phyloP scores from a whole-genome alignment of 495 filamentous ascomycete species.

The Coniosporium apollinis region DNA sequence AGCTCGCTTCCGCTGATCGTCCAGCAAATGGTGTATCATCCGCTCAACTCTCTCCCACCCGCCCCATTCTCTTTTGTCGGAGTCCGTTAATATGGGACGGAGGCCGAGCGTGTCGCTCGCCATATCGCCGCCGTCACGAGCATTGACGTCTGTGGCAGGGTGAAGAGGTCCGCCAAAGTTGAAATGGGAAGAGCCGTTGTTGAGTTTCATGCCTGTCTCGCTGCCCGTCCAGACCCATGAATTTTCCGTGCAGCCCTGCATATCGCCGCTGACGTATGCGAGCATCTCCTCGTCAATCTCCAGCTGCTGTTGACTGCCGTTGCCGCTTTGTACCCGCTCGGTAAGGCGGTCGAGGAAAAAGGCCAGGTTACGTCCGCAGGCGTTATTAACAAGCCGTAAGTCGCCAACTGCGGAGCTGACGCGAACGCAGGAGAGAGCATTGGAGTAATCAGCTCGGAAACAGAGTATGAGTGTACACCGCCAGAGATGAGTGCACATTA shows the following conservation, averaged over 20 bases:
- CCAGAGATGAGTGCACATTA: slow-evolving; percentile 77
- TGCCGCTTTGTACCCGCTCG: slow-evolving; percentile 36
- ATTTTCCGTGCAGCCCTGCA: slow-evolving; percentile 65
- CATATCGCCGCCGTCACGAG: slow-evolving; percentile 10
- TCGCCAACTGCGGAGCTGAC: slow-evolving; percentile 51
- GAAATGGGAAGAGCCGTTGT: too few relatives aligned
- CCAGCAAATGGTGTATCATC: slow-evolving; percentile 30
- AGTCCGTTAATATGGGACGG: slow-evolving; percentile 24
- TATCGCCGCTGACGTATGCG: slow-evolving; percentile 73
- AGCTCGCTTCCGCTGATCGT: slow-evolving; percentile 19
- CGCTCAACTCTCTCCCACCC: slow-evolving; percentile 38
- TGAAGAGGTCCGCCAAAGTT: slow-evolving; percentile 1
- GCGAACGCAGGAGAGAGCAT: slow-evolving; percentile 56
- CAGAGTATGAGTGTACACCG: slow-evolving; percentile 71
- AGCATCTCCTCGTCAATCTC: slow-evolving; percentile 83
- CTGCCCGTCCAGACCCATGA: slow-evolving; percentile 77
- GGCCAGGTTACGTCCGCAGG: slow-evolving; percentile 68
- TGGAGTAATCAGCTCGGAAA: slow-evolving; percentile 51
- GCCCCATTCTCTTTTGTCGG: slow-evolving; percentile 33
- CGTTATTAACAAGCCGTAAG: slow-evolving; percentile 50
- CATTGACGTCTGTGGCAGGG: slow-evolving; percentile 3
- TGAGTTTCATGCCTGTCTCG: slow-evolving; percentile 35
- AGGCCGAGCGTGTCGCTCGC: slow-evolving; percentile 12
- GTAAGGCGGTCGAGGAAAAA: slow-evolving; percentile 61
- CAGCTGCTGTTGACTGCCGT: slow-evolving; percentile 30